A percentile compares a stretch with the other conserved stretches of the same genome.
Evolutionary conservation across 805 yeast genomes (phyloP).

Genomic region (Henningerozyma blattae): DNA sequence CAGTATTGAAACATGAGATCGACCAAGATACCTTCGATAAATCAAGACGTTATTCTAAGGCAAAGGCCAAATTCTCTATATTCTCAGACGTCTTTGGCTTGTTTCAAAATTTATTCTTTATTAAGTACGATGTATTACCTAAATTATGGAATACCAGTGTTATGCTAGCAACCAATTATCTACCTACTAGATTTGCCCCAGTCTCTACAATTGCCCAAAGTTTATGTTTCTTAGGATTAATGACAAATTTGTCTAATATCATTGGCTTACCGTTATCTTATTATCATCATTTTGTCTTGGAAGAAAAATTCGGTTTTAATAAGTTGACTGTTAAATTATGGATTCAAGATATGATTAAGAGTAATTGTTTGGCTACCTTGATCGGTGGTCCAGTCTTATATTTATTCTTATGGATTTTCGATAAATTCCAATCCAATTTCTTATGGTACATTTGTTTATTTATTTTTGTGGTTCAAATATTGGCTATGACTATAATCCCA

Average conservation of each 20-base stretch:
- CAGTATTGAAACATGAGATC: conserved; percentile 52
- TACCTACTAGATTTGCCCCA: conserved; percentile 22
- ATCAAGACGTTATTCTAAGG: conserved; percentile 66
- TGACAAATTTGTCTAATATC: conserved; percentile 39
- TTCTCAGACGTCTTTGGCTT: conserved; percentile 40
- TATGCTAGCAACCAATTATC: conserved; percentile 18
- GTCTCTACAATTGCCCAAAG: conserved; percentile 62
- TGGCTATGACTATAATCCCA: conserved; percentile 68
- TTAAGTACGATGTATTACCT: conserved; percentile 55
- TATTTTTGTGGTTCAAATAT: conserved; percentile 56
- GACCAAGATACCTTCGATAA: conserved; percentile 63
- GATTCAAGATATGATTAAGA: conserved; percentile 61
- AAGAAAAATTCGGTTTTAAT: conserved; percentile 88
- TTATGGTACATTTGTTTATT: conserved; percentile 70
- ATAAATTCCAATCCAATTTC: conserved; percentile 67
- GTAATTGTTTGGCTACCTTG: conserved; percentile 36
- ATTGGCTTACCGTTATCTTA: conserved; percentile 56
- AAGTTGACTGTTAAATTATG: conserved; percentile 66
- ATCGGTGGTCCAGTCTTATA: conserved; percentile 67
- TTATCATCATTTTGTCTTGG: conserved; percentile 77
- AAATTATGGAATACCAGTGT: conserved; percentile 44
- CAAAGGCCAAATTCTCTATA: conserved; percentile 63
- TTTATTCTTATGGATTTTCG: conserved; percentile 70
- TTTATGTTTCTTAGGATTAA: conserved; percentile 45
- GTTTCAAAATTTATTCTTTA: conserved; percentile 42